Percentiles rank a stretch among this genome's conserved stretches.
Conservation (phyloP, 1,284 basidiomycete species). For the Apiotrichum gracile region DNA sequence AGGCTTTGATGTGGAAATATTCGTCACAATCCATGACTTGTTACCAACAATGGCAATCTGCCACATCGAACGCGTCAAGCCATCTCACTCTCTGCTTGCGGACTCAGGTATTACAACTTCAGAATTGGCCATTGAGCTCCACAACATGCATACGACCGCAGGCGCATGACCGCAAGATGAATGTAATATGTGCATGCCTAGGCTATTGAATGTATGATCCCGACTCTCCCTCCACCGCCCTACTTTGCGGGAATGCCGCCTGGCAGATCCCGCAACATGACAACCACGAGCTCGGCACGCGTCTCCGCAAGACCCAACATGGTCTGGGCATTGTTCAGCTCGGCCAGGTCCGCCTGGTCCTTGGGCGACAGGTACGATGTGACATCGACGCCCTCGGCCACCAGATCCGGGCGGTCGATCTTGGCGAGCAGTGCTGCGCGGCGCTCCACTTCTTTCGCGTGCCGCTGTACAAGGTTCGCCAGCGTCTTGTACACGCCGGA, state of each 20-base stretch:
- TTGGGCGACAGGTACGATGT: conserved; percentile 30
- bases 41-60: too few relatives aligned
- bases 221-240: too few relatives aligned
- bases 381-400: conserved; percentile 56
- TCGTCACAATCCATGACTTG: too few relatives aligned
- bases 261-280: conserved; percentile 71
- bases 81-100: too few relatives aligned
- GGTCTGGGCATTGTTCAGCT: conserved; percentile 54
- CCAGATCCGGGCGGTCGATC: conserved; percentile 69
- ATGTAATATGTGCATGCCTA: too few relatives aligned
- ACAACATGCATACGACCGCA: too few relatives aligned
- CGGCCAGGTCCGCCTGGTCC: conserved; percentile 43
- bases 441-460: conserved; percentile 64
- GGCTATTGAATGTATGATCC: too few relatives aligned
- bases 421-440: conserved; percentile 65
- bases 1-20: too few relatives aligned
- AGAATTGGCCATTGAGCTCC: too few relatives aligned
- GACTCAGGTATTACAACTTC: too few relatives aligned
- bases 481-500: conserved; percentile 77
- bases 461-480: conserved; percentile 70
- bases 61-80: too few relatives aligned
- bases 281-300: conserved; percentile 76
- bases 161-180: too few relatives aligned
- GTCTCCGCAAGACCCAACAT: conserved; percentile 68
- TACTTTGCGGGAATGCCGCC: conserved; percentile 21